Evolutionary conservation across 768 basidiomycete genomes (phyloP).

Genomic region (Dentipellis sp.): DNA sequence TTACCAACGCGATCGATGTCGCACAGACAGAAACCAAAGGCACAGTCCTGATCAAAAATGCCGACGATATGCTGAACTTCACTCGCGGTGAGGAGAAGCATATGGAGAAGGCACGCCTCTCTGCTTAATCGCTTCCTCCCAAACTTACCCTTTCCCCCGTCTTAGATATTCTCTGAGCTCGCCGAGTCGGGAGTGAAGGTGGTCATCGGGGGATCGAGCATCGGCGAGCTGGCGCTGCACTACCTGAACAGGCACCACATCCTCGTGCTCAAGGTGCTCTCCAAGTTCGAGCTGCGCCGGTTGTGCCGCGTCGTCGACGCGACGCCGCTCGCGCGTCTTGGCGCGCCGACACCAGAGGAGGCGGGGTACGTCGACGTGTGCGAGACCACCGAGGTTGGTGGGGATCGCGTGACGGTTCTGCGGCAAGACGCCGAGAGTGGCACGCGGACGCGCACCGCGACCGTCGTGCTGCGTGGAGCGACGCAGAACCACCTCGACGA

Average conservation of each 20-base stretch:
- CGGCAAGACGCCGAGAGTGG: constrained; percentile 51
- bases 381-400: constrained; percentile 93
- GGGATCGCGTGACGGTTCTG: constrained; percentile 95
- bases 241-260: constrained; percentile 92
- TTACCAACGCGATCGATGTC: constrained; percentile 85
- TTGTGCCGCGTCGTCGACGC: constrained; percentile 94
- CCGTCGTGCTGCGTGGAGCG: constrained; percentile 91
- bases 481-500: constrained; percentile 93
- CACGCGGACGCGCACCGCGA: constrained; percentile 83
- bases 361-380: constrained; percentile 90
- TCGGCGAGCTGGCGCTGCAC: constrained; percentile 95
- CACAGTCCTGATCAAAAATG: constrained; percentile 90
- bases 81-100: constrained; percentile 95
- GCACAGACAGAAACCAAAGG: constrained; percentile 99
- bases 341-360: constrained; percentile 94
- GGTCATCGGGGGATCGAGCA: constrained; percentile 84
- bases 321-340: constrained; percentile 91
- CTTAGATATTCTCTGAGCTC: constrained; percentile 91
- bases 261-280: constrained; percentile 93
- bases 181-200: constrained; percentile 92
- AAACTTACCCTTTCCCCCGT: neutral
- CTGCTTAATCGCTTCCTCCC: neutral
- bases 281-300: constrained; percentile 94
- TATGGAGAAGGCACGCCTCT: constrained; percentile 62
- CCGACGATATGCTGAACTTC: constrained; percentile 96